Evolutionary conservation across 768 basidiomycete genomes (phyloP).

Genomic region (Suillus bovinus): DNA sequence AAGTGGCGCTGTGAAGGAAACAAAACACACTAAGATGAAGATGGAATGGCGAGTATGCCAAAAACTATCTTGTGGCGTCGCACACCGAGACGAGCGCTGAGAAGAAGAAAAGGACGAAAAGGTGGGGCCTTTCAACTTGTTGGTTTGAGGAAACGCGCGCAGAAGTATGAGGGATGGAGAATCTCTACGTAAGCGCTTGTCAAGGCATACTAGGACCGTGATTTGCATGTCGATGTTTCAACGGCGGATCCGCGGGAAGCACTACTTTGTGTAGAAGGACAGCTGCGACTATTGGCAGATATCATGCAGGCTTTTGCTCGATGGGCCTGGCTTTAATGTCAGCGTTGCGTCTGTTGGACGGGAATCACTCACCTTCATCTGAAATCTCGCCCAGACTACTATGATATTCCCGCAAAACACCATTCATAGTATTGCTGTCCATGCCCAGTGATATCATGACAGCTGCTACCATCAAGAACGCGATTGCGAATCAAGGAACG

Average conservation of each 20-base stretch:
- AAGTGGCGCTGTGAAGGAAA: not conserved
- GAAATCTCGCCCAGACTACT: not conserved
- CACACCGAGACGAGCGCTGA: not conserved
- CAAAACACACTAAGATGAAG: not conserved
- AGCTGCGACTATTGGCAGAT: conserved; percentile 1
- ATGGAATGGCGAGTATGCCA: not conserved
- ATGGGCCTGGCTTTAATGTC: conserved; percentile 5
- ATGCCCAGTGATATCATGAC: conserved; percentile 4
- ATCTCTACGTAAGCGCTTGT: not conserved
- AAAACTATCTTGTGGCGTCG: not conserved
- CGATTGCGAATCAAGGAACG: conserved; percentile 9
- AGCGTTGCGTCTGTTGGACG: conserved; percentile 16
- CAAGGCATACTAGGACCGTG: not conserved
- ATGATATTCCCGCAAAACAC: not conserved
- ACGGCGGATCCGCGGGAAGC: not conserved
- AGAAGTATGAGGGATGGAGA: not conserved
- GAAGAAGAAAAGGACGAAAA: not conserved
- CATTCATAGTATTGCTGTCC: conserved; percentile 7
- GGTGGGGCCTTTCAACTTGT: not conserved
- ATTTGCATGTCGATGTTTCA: not conserved
- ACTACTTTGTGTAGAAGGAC: conserved; percentile 3
- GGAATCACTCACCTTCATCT: not conserved
- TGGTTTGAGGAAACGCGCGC: not conserved
- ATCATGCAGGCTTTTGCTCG: conserved; percentile 13
- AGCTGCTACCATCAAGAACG: conserved; percentile 8